Evolutionary conservation across 73 alveolate genomes (phyloP).

Genomic region (Stentor coeruleus): DNA sequence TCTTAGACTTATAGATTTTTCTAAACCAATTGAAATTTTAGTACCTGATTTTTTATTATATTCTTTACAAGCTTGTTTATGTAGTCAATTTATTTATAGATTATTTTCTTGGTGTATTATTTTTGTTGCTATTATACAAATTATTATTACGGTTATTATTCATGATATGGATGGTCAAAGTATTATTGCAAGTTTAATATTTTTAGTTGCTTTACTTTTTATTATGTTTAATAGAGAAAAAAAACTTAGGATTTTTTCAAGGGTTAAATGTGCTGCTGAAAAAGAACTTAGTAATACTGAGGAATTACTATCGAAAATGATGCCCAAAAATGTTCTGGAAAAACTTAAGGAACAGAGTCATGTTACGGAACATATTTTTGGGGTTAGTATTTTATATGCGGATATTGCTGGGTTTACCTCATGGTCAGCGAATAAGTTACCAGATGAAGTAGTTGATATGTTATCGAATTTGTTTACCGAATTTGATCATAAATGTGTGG

Average conservation of each 20-base stretch:
- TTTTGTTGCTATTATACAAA: background rate
- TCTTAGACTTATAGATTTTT: background rate
- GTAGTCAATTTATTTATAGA: background rate
- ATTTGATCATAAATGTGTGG: slow-evolving; percentile 54
- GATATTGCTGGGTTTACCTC: slow-evolving; percentile 85
- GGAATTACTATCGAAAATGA: background rate
- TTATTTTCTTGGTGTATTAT: background rate
- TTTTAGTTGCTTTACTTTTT: background rate
- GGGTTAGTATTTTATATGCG: slow-evolving; percentile 86
- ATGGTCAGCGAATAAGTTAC: slow-evolving; percentile 60
- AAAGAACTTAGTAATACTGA: background rate
- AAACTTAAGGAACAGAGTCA: slow-evolving; percentile 45
- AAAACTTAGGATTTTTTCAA: background rate
- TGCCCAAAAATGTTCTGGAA: slow-evolving; percentile 30
- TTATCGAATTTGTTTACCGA: slow-evolving; percentile 79
- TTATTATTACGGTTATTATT: background rate
- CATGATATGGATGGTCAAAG: background rate
- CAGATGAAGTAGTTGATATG: slow-evolving; percentile 87
- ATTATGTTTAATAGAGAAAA: background rate
- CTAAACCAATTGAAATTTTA: too few relatives aligned
- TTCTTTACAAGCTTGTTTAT: background rate
- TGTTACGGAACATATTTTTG: slow-evolving; percentile 74
- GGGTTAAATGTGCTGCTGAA: background rate
- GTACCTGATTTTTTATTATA: background rate
- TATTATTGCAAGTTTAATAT: background rate